phyloP scores from a whole-genome alignment of 352 stramenopile species.

The Pythium insidiosum region DNA sequence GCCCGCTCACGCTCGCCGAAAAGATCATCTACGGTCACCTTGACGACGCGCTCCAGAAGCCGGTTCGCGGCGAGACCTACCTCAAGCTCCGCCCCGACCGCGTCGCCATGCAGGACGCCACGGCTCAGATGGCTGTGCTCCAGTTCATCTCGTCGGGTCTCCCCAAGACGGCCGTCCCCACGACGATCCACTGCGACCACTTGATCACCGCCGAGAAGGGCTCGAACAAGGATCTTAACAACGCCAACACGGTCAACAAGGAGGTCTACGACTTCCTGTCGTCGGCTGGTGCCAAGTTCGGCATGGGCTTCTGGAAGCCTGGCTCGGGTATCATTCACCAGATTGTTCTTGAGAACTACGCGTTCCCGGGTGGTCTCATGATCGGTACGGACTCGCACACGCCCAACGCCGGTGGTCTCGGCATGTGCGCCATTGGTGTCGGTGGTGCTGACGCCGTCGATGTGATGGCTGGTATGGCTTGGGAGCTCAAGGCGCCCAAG shows the following conservation, averaged over 20 bases:
- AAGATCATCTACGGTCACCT: conserved; percentile 95
- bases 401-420: conserved; percentile 88
- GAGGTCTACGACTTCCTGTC: conserved; percentile 92
- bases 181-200: conserved; percentile 93
- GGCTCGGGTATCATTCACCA: conserved; percentile 92
- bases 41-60: conserved; percentile 76
- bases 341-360: conserved; percentile 94
- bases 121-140: conserved; percentile 92
- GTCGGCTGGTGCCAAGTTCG: conserved; percentile 89
- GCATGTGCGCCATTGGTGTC: conserved; percentile 91
- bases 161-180: conserved; percentile 89
- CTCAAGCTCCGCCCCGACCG: conserved; percentile 90
- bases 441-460: conserved; percentile 90
- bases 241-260: conserved; percentile 87
- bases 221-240: conserved; percentile 78
- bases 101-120: conserved; percentile 93
- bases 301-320: conserved; percentile 93
- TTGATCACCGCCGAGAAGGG: conserved; percentile 93
- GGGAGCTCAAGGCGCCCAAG: conserved; percentile 94
- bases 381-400: conserved; percentile 94
- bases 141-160: conserved; percentile 94
- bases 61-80: conserved; percentile 88
- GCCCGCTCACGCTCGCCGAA: conserved; percentile 88
- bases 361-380: conserved; percentile 92
- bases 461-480: conserved; percentile 92